Evolutionary conservation across 2,329 filamentous ascomycete genomes (phyloP).

Genomic region (Beauveria brongniartii): DNA sequence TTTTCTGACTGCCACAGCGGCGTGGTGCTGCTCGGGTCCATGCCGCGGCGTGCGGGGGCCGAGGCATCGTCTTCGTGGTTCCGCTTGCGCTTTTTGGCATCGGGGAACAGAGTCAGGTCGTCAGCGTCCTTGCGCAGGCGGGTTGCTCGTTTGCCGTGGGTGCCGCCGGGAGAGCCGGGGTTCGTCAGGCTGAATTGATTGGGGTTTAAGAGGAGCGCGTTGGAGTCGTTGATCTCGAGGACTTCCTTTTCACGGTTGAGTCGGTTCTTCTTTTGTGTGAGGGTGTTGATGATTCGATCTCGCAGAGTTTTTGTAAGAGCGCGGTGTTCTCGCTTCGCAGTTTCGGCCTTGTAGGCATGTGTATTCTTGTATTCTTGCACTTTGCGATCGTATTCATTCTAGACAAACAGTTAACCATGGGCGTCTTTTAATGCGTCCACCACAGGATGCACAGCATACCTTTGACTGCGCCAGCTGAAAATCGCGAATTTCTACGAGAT

Average conservation of each 20-base stretch:
- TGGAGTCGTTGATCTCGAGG: conserved; percentile 58
- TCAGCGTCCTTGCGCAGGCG: conserved; percentile 53
- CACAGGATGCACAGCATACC: conserved; percentile 42
- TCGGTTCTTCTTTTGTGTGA: conserved; percentile 56
- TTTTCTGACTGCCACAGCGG: conserved; percentile 56
- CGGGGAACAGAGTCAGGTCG: conserved; percentile 45
- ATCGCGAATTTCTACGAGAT: conserved; percentile 81
- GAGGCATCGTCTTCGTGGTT: conserved; percentile 54
- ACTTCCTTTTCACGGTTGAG: conserved; percentile 60
- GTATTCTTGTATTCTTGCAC: conserved; percentile 51
- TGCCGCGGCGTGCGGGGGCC: conserved; percentile 44
- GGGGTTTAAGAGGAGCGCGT: conserved; percentile 56
- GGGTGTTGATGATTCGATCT: conserved; percentile 58
- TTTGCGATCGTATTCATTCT: conserved; percentile 59
- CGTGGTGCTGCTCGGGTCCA: conserved; percentile 51
- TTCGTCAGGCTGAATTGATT: conserved; percentile 61
- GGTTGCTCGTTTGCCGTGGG: conserved; percentile 55
- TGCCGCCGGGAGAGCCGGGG: conserved; percentile 54
- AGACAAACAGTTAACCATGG: background rate
- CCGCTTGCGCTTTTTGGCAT: conserved; percentile 55
- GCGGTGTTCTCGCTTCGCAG: conserved; percentile 53
- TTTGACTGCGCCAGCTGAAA: conserved; percentile 71
- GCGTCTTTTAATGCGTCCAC: background rate
- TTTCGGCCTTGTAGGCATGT: conserved; percentile 52
- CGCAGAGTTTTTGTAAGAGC: conserved; percentile 53